Conservation (phyloP, 345 rosid species). For the Mangifera indica region DNA sequence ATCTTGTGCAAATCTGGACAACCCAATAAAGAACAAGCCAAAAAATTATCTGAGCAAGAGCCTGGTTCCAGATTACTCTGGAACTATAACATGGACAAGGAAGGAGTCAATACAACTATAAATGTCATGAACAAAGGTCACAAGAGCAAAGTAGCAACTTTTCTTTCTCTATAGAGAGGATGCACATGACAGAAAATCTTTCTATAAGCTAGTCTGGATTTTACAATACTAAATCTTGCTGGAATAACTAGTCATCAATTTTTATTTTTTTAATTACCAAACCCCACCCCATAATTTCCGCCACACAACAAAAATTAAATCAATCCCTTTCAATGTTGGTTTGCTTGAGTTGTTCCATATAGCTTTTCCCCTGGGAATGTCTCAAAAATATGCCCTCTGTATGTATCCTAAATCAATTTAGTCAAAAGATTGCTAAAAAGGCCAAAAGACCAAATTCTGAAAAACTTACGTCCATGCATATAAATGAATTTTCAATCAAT, state of each 20-base stretch:
- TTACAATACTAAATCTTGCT: not conserved
- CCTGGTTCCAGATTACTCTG: not conserved
- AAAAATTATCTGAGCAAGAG: not conserved
- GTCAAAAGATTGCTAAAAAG: not conserved
- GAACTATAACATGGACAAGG: not conserved
- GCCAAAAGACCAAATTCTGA: not conserved
- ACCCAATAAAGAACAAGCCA: not conserved
- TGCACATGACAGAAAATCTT: not conserved
- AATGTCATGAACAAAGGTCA: not conserved
- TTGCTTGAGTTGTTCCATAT: too few species aligned
- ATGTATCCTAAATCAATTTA: not conserved
- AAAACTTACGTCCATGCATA: not conserved
- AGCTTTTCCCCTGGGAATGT: too few species aligned
- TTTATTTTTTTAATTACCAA: too few species aligned
- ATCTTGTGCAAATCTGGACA: not conserved
- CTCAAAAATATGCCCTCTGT: not conserved
- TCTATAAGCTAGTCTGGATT: not conserved
- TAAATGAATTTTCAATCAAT: not conserved
- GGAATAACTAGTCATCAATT: not conserved
- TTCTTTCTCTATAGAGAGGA: not conserved
- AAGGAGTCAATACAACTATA: not conserved
- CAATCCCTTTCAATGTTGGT: too few species aligned
- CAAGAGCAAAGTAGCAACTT: not conserved
- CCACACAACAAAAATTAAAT: too few species aligned
- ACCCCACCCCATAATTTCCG: too few species aligned